Conservation (phyloP, 441 rosid species). For the Melastoma candidum region DNA sequence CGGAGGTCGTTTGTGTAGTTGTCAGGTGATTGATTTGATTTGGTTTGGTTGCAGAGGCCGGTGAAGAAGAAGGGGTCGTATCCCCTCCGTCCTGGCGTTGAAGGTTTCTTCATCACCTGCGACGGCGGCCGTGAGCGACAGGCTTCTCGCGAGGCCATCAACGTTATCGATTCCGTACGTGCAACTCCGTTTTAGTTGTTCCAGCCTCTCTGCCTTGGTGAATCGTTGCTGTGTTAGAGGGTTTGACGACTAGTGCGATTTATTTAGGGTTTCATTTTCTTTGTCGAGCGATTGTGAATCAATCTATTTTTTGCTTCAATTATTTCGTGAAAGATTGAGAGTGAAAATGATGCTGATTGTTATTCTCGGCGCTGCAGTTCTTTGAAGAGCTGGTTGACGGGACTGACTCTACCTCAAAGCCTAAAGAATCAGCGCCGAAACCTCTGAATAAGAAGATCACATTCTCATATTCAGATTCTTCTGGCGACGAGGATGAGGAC, state of each 20-base stretch:
- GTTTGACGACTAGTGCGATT: conserved; percentile 2
- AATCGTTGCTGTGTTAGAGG: not conserved
- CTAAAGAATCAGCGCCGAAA: conserved; percentile 28
- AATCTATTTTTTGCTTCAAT: no score
- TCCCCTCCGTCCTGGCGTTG: conserved; percentile 72
- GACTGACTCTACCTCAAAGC: conserved; percentile 26
- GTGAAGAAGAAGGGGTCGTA: conserved; percentile 77
- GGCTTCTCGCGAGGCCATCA: conserved; percentile 75
- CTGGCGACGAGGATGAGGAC: conserved; percentile 26
- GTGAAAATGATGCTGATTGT: not conserved
- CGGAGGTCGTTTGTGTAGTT: not conserved
- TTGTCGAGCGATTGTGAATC: no score
- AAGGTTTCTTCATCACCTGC: conserved; percentile 86
- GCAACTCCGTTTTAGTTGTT: conserved; percentile 1
- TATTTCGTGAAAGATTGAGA: no score
- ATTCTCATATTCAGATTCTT: conserved; percentile 52
- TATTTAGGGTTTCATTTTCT: no score
- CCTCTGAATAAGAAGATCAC: conserved; percentile 69
- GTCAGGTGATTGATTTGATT: not conserved
- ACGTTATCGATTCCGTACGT: conserved; percentile 73
- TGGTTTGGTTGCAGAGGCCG: conserved; percentile 37
- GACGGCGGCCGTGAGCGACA: conserved; percentile 89
- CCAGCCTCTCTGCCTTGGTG: not conserved
- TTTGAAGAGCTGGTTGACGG: conserved; percentile 68
- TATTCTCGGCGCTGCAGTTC: conserved; percentile 34